A percentile compares a stretch with the other conserved stretches of the same genome.
Evolutionary conservation across 805 yeast species (phyloP).

Genomic region (Yarrowia sp.): DNA sequence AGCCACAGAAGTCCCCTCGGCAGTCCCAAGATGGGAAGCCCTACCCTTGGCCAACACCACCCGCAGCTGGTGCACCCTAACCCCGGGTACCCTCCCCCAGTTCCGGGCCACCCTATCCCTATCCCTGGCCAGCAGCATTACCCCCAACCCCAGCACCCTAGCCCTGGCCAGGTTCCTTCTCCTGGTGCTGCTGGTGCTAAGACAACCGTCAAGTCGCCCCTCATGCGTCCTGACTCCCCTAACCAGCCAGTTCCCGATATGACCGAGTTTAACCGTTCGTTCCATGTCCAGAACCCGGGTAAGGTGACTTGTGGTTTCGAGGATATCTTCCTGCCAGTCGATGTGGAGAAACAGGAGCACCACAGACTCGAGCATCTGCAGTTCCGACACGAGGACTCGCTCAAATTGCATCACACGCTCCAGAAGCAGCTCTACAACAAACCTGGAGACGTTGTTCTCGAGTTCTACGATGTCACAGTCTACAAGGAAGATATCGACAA

Average conservation of each 20-base stretch:
- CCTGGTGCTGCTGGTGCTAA: neutral
- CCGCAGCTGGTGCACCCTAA: constrained; percentile 6
- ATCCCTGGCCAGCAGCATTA: neutral
- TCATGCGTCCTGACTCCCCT: constrained; percentile 24
- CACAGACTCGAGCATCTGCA: constrained; percentile 15
- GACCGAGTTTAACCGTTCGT: constrained; percentile 27
- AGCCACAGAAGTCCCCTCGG: neutral
- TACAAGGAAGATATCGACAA: constrained; percentile 65
- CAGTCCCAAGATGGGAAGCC: neutral
- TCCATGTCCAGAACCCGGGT: constrained; percentile 17
- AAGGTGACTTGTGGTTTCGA: constrained; percentile 40
- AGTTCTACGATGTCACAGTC: constrained; percentile 60
- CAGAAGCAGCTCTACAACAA: constrained; percentile 32
- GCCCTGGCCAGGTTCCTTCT: constrained; percentile 10
- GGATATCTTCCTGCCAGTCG: constrained; percentile 34
- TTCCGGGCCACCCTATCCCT: neutral
- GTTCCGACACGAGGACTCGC: constrained; percentile 38
- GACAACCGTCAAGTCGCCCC: constrained; percentile 22
- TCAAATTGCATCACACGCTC: constrained; percentile 24
- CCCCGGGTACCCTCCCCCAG: neutral
- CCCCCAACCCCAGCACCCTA: neutral
- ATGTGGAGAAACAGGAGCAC: constrained; percentile 19
- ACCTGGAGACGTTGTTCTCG: constrained; percentile 29
- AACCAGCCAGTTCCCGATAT: constrained; percentile 6
- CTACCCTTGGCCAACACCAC: neutral